Base-by-base conservation (phyloP, 2,329 filamentous ascomycete genomes). In the Neurospora sp. region DNA sequence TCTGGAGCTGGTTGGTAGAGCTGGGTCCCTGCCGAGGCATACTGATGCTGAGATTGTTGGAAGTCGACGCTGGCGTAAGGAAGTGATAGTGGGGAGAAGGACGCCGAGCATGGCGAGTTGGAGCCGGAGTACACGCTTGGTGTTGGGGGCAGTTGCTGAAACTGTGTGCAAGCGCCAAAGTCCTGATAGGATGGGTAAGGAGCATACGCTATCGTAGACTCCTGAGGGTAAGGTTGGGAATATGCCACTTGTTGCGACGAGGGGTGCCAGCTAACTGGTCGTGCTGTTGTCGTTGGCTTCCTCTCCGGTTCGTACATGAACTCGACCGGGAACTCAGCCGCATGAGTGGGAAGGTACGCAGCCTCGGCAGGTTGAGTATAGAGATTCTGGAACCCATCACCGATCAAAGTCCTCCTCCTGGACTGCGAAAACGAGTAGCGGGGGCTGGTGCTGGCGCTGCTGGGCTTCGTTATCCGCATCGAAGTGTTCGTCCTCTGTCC, bases 231-330 rank as follows among this genome's bases (percentile, higher is more conserved):
- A 76, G 77, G 77, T 68, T 75, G 76, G 39, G 76, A 76, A 70
- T 79, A 79, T 40, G 78, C 78, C 23, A 82, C 28, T 8, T 75
- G 78, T 70, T 86, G 83, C 10, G 89, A 86, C 28, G 86, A 86
- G 2, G 91, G 89, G 77, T 93, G 91, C 91, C 91, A 93, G 82
- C 91, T 93, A 66, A 92, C 82, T 6, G 91, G 91, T 57, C 91
- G 86, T 62, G 23, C 15, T 62, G 52, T 62, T 17, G 28, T 36
- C 68, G 80, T 80, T 46, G 83, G 79, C 76, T 80, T 78, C 74
- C 78, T 80, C 46, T 79, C 71, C 4, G 77, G 78, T 36, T 79
- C 77, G 70, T 79, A 77, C 41, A 76, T 73, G 39, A 68, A 68
- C 36, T 77, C 76, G 71, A 73, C 78, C 8, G 77, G 79, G 73